Base-by-base conservation (phyloP, 169 alveolate genomes). In the Cystoisospora suis region DNA sequence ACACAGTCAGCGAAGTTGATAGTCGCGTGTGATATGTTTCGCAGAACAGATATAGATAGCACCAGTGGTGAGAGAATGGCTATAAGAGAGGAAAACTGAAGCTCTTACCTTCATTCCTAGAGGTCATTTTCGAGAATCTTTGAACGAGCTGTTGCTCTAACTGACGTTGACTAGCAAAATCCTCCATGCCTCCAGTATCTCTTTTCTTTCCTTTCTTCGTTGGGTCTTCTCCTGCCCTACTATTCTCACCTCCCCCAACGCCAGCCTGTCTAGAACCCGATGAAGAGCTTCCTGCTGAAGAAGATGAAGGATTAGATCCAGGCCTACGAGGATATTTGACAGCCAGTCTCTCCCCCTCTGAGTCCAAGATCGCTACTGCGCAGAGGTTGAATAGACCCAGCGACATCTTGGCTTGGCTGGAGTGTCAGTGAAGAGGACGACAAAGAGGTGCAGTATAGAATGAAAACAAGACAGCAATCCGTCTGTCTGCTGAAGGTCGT, bases 271-370 rank as follows among this genome's bases (percentile, higher is more conserved):
- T n/a, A 15, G 45, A 32, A 12, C 45, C 44, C 27, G 15, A 12
- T 12, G 45, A 15, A 81, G n/a, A 42, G 88, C 44, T 40, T 12
- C 38, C 88, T 15, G 86, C 36, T 15, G 88, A 12, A 23, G 27
- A 23, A 12, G 42, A 12, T 12, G 27, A 15, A 20, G n/a, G 42
- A 20, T 72, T 38, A 23, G n/a, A 15, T n/a, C n/a, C n/a, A n/a
- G n/a, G n/a, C n/a, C n/a, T n/a, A 27, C 49, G 75, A 61, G 49
- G 23, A 59, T 86, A 86, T 40, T 86, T 70, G n/a, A 86, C 90
- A 17, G 90, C 85, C 23, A 86, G 56, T 46, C 90, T 86, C 53
- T 69, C 87, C 32, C 90, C 90, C 72, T 86, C 90, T 5, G 90
- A 29, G 75, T 86, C 90, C 34, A 86, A 36, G 36, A 86, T 20